Evolutionary conservation across 2,329 filamentous ascomycete species (phyloP).

Genomic region (Penicillium sp.): DNA sequence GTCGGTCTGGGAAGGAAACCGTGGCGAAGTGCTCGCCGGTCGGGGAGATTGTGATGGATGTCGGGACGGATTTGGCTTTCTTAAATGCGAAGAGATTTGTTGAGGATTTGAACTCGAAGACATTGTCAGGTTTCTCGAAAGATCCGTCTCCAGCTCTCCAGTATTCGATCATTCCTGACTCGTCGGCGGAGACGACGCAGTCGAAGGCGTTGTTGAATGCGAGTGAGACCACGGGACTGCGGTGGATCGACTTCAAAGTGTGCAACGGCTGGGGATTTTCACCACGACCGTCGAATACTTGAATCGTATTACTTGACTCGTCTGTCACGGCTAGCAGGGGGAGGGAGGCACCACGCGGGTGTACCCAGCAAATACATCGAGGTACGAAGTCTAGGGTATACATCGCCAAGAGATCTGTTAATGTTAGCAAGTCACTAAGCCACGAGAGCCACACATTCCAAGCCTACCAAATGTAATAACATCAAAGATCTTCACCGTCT

Average conservation of each 20-base stretch:
- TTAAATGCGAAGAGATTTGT: slow-evolving; percentile 97
- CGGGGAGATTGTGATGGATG: slow-evolving; percentile 80
- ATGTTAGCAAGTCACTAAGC: neutral
- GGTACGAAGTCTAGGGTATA: slow-evolving; percentile 73
- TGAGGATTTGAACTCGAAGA: slow-evolving; percentile 90
- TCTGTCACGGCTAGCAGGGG: slow-evolving; percentile 83
- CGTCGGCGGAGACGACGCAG: slow-evolving; percentile 87
- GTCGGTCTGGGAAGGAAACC: slow-evolving; percentile 89
- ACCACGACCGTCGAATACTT: slow-evolving; percentile 85
- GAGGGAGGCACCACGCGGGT: slow-evolving; percentile 80
- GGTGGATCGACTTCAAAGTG: slow-evolving; percentile 75
- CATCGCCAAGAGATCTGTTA: slow-evolving; percentile 73
- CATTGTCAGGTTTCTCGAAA: slow-evolving; percentile 87
- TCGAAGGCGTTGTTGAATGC: slow-evolving; percentile 85
- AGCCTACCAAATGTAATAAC: slow-evolving; percentile 70
- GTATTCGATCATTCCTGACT: slow-evolving; percentile 93
- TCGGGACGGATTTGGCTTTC: slow-evolving; percentile 83
- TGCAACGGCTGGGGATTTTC: slow-evolving; percentile 75
- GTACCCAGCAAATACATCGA: slow-evolving; percentile 86
- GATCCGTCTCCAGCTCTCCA: slow-evolving; percentile 73
- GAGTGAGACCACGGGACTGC: slow-evolving; percentile 78
- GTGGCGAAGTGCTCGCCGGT: slow-evolving; percentile 82
- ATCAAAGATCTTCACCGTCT: slow-evolving; percentile 57
- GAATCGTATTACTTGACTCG: slow-evolving; percentile 68
- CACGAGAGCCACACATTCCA: neutral